phyloP scores from a whole-genome alignment of 768 basidiomycete genomes.

The Tremella fuciformis region DNA sequence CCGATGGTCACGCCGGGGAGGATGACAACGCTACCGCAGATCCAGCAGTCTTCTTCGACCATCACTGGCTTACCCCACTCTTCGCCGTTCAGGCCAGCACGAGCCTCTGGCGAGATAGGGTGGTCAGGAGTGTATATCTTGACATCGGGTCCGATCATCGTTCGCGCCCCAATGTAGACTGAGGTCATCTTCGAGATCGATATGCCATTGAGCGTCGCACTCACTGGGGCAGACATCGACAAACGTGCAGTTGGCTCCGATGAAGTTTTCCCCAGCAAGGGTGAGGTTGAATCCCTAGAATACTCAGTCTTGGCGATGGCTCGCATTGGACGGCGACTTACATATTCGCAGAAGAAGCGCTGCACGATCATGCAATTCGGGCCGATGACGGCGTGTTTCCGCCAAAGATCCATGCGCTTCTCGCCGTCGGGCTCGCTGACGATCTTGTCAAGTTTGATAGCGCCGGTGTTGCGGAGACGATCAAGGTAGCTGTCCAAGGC shows the following conservation, averaged over 20 bases:
- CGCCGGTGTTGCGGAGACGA: conserved; percentile 16
- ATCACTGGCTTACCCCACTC: conserved; percentile 49
- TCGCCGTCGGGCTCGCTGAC: conserved; percentile 23
- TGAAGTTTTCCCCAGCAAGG: conserved; percentile 33
- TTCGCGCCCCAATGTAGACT: conserved; percentile 48
- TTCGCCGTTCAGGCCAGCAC: conserved; percentile 15
- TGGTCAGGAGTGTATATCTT: conserved; percentile 41
- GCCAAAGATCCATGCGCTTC: conserved; percentile 16
- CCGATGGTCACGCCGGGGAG: conserved; percentile 50
- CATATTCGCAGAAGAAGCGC: neutral
- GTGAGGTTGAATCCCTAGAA: conserved; percentile 43
- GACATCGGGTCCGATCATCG: conserved; percentile 49
- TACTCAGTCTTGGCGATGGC: neutral
- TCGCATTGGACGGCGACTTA: neutral
- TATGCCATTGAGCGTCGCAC: conserved; percentile 5
- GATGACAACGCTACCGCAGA: conserved; percentile 48
- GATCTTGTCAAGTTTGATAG: conserved; percentile 24
- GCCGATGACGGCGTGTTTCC: neutral
- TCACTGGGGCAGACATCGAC: conserved; percentile 44
- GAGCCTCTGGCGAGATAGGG: conserved; percentile 41
- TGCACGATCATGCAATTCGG: neutral
- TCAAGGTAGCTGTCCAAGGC: conserved; percentile 23
- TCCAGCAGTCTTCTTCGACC: conserved; percentile 53
- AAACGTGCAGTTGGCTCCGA: conserved; percentile 41
- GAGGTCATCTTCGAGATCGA: too few species aligned